A percentile compares a stretch with the other conserved stretches of the same genome.
These are phyloP conservation scores for Helianthus tuberosus DNA, from an alignment of 129 eudicot genomes.

Conservation along the genomic window DNA sequence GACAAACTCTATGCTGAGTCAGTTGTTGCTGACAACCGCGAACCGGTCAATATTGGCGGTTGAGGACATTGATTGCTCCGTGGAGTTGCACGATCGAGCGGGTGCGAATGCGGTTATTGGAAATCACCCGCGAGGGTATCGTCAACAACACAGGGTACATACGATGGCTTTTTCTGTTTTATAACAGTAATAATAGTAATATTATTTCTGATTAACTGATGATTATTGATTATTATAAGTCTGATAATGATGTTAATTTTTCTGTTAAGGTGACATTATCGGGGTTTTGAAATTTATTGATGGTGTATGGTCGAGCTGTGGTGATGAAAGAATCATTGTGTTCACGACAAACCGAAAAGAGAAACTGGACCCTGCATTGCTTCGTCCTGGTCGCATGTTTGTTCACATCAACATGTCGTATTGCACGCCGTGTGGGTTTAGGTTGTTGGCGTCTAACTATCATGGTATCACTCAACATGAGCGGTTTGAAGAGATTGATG, in stretches of 20 bases:
- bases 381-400: too few species aligned
- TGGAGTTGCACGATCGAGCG: conserved; percentile 42
- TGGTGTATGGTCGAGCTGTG: too few species aligned
- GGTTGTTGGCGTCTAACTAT: conserved; percentile 37
- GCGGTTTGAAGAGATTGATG: conserved; percentile 52
- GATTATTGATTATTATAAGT: too few species aligned
- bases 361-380: too few species aligned
- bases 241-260: too few species aligned
- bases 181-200: too few species aligned
- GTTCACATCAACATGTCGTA: too few species aligned
- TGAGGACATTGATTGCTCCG: conserved; percentile 65
- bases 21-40: conserved; percentile 41
- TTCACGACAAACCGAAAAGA: too few species aligned
- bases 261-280: conserved; percentile 49
- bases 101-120: not conserved
- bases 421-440: not conserved
- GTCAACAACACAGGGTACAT: not conserved
- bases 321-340: too few species aligned
- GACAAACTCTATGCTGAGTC: conserved; percentile 45
- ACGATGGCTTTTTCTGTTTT: too few species aligned
- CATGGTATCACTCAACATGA: conserved; percentile 29
- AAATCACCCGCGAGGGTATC: not conserved
- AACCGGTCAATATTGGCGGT: conserved; percentile 58
- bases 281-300: too few species aligned
- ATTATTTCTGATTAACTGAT: too few species aligned